Percentiles rank a stretch among this genome's conserved stretches.
Evolutionary conservation across 768 basidiomycete genomes (phyloP).

Genomic region (Daedalea quercina): DNA sequence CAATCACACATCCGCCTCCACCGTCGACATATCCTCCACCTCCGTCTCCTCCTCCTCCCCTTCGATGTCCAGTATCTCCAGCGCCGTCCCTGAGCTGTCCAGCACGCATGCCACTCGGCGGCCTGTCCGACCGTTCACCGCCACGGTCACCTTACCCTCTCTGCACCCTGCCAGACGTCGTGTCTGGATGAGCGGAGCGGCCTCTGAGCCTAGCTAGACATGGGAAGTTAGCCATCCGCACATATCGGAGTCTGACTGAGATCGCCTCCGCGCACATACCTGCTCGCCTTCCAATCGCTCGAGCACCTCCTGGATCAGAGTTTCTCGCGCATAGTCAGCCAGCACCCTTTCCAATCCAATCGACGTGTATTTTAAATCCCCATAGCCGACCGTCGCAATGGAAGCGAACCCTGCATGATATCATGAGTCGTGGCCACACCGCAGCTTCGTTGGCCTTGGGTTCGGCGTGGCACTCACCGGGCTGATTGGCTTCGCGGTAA

Average conservation of each 20-base stretch:
- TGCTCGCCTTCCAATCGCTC: conserved; percentile 53
- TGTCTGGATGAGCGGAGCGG: conserved; percentile 48
- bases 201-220: conserved; percentile 43
- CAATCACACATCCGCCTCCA: conserved; percentile 5
- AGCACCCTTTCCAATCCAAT: conserved; percentile 38
- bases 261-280: conserved; percentile 32
- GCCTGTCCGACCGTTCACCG: conserved; percentile 69
- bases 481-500: conserved; percentile 40
- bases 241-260: conserved; percentile 3
- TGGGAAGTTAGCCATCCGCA: conserved; percentile 1
- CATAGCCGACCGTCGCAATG: conserved; percentile 61
- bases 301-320: conserved; percentile 54
- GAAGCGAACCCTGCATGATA: conserved; percentile 42
- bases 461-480: conserved; percentile 36
- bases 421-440: conserved; percentile 20
- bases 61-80: conserved; percentile 79
- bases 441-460: conserved; percentile 14
- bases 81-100: conserved; percentile 49
- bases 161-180: conserved; percentile 49
- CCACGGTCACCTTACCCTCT: conserved; percentile 48
- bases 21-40: conserved; percentile 13
- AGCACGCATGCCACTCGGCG: conserved; percentile 73
- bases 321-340: conserved; percentile 52
- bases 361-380: conserved; percentile 50
- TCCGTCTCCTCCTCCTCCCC: conserved; percentile 35